Base-by-base conservation (phyloP, 768 basidiomycete genomes). In the Lanmaoa pseudosensibilis region DNA sequence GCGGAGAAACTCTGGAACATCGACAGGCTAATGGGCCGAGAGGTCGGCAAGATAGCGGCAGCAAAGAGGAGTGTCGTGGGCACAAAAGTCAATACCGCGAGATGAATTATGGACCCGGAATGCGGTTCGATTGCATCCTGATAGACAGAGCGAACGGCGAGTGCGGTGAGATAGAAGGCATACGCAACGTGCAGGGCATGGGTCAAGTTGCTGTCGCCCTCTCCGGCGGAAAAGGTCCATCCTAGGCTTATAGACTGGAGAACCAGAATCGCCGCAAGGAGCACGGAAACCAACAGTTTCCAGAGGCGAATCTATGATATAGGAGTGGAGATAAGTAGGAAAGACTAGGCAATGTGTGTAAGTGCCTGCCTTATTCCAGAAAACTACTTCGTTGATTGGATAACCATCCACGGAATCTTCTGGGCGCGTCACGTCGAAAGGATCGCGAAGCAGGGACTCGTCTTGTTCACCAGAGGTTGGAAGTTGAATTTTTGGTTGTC, bases 391-490 rank as follows among this genome's bases (percentile, higher is more conserved):
- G 23, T 88, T 71, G 39, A 90, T 75, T 9, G 89, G 85, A 50
- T 80, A 80, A 4, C 88, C 88, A 58, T 90, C 85, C 13, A 85
- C 56, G 36, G 82, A 60, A 61, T 93, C 91, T 66, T 87, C 86
- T 10, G 84, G 81, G n/a, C 67, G 83, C 19, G 83, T 81, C n/a
- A 93, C 85, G 66, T 84, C 82, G 65, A 88, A 90, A 12, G 86
- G 83, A 63, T 90, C 88, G 16, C 13, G 67, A 41, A 64, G 47
- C 2, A 71, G 57, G 1, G 70, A 38, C 50, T 73, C 68, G 15
- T 50, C 49, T 12, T 52, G 60, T 58, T 63, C 71, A 10, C 60
- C 58, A 25, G 59, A 59, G 13, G 69, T 62, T 39, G 80, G 79
- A 18, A 87, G 77, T 52, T 78, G 72, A 53, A 86, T 79, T 67